Evolutionary conservation across 495 filamentous ascomycete species (phyloP).

Genomic region (Penicillium cosmopolitanum): DNA sequence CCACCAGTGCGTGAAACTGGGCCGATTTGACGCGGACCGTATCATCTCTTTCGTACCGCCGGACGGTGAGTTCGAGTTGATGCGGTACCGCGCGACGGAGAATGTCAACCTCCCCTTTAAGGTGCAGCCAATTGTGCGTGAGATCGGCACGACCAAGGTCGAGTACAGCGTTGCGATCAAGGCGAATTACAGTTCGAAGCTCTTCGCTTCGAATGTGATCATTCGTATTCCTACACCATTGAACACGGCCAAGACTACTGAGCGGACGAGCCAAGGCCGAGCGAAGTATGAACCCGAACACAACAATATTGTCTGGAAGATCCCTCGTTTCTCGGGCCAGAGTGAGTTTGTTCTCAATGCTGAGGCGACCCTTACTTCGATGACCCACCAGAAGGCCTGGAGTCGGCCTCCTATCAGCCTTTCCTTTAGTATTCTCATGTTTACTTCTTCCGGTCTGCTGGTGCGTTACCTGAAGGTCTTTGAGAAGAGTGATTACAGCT

Average conservation of each 20-base stretch:
- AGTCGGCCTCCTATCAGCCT: constrained; percentile 89
- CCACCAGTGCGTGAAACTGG: constrained; percentile 98
- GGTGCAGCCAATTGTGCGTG: constrained; percentile 97
- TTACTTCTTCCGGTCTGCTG: constrained; percentile 88
- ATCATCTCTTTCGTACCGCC: constrained; percentile 98
- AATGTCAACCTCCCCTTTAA: constrained; percentile 99
- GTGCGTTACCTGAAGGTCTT: constrained; percentile 99
- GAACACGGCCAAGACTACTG: constrained; percentile 94
- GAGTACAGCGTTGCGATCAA: constrained; percentile 98
- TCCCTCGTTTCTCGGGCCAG: constrained; percentile 92
- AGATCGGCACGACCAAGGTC: constrained; percentile 95
- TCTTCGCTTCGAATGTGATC: constrained; percentile 98
- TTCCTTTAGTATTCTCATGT: constrained; percentile 95
- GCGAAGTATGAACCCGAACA: constrained; percentile 98
- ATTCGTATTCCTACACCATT: constrained; percentile 93
- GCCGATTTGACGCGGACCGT: constrained; percentile 94
- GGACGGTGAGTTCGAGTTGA: constrained; percentile 98
- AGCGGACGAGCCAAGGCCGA: constrained; percentile 91
- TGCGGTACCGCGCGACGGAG: constrained; percentile 99
- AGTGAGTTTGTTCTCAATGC: constrained; percentile 93
- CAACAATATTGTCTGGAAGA: constrained; percentile 99
- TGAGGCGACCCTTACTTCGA: constrained; percentile 89
- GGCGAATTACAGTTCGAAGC: constrained; percentile 93
- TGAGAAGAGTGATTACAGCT: constrained; percentile 98
- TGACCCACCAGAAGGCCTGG: constrained; percentile 99